A percentile compares a stretch with the other conserved stretches of the same genome.
Evolutionary conservation across 1,284 basidiomycete species (phyloP).

Genomic region (Erythrobasidium hasegawianum): DNA sequence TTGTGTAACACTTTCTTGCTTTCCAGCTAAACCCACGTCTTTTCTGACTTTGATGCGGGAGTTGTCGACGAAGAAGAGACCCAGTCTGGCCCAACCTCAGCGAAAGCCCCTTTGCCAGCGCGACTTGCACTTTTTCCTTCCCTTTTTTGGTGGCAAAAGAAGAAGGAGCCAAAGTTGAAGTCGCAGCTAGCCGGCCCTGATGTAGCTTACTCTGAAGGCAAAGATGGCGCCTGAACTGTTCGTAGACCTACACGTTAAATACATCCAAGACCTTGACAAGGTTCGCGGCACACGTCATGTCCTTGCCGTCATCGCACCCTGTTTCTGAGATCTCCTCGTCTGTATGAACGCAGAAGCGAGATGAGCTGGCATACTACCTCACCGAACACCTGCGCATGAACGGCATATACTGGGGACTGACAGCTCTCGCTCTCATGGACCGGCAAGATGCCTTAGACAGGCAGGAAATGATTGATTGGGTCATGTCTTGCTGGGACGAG

Average conservation of each 20-base stretch:
- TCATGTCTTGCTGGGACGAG: slow-evolving; percentile 90
- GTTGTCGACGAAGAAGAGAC: neutral
- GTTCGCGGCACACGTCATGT: slow-evolving; percentile 48
- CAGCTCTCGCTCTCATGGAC: slow-evolving; percentile 76
- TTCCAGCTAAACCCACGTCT: neutral
- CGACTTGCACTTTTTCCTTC: slow-evolving; percentile 2
- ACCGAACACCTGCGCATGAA: slow-evolving; percentile 93
- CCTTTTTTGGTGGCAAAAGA: neutral
- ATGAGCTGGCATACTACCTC: slow-evolving; percentile 86
- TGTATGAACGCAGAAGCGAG: slow-evolving; percentile 63
- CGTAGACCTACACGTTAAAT: slow-evolving; percentile 61
- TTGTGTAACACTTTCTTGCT: neutral
- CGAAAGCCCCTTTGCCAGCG: no score
- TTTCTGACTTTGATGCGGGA: slow-evolving; percentile 5
- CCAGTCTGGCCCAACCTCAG: neutral
- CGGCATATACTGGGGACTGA: slow-evolving; percentile 96
- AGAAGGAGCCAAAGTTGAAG: no score
- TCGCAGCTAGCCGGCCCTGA: neutral
- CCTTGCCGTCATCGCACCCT: no score
- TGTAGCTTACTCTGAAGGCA: neutral
- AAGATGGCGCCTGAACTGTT: slow-evolving; percentile 44
- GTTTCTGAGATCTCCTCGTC: neutral
- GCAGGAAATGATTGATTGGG: slow-evolving; percentile 81
- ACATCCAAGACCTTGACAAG: slow-evolving; percentile 69
- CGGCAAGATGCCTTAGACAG: slow-evolving; percentile 70